Percentiles rank a stretch among this genome's conserved stretches.
Evolutionary conservation across 345 rosid species (phyloP).

Genomic region (Mercurialis annua): DNA sequence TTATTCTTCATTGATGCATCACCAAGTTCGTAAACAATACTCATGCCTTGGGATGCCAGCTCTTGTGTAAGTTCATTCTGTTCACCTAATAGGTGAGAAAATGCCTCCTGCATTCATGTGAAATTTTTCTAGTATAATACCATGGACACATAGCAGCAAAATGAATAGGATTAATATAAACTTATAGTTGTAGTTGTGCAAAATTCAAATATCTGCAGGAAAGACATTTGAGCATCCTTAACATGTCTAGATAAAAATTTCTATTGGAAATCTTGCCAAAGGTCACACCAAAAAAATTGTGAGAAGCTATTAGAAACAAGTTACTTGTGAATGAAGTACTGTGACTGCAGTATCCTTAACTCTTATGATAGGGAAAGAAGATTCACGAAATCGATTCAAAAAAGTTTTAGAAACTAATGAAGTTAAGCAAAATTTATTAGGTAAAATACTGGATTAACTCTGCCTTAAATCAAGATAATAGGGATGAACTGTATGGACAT

Average conservation of each 20-base stretch:
- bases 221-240: neutral
- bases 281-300: neutral
- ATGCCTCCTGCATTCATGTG: slow-evolving; percentile 71
- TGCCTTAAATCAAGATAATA: too few relatives aligned
- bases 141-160: neutral
- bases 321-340: neutral
- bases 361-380: neutral
- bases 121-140: slow-evolving; percentile 8
- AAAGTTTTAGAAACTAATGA: neutral
- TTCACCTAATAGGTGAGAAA: slow-evolving; percentile 86
- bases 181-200: neutral
- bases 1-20: slow-evolving; percentile 80
- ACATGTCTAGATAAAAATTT: neutral
- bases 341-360: neutral
- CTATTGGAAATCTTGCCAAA: neutral
- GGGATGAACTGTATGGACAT: too few relatives aligned
- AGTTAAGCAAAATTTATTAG: neutral
- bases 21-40: slow-evolving; percentile 93
- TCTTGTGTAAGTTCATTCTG: slow-evolving; percentile 97
- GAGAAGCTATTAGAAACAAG: neutral
- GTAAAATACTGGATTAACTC: neutral
- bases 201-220: neutral
- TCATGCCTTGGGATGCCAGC: slow-evolving; percentile 97
- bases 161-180: neutral
- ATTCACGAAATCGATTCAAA: neutral